Percentiles rank a stretch among this genome's conserved stretches.
phyloP scores from a whole-genome alignment of 2,329 filamentous ascomycete species.

The Clarireedia homoeocarpa region DNA sequence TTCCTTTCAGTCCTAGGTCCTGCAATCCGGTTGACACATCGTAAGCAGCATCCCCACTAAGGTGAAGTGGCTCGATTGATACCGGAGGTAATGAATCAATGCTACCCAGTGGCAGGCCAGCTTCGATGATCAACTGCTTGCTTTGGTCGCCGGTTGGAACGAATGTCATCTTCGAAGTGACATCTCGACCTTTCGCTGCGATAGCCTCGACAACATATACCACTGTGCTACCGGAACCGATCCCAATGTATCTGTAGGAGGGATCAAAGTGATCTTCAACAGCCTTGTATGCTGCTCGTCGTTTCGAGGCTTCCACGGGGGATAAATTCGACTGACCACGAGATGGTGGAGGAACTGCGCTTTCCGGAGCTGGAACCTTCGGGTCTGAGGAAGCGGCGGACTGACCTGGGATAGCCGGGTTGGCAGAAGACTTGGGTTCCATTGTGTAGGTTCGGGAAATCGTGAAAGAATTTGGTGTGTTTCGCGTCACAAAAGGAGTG shows the following conservation, averaged over 20 bases:
- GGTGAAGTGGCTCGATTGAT: constrained; percentile 16
- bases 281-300: constrained; percentile 64
- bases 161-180: constrained; percentile 65
- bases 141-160: constrained; percentile 79
- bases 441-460: not conserved
- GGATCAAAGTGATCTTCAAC: constrained; percentile 64
- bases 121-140: constrained; percentile 73
- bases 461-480: not conserved
- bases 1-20: constrained; percentile 29
- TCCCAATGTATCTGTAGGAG: constrained; percentile 59
- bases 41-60: constrained; percentile 51
- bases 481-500: not conserved
- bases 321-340: constrained; percentile 14
- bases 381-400: constrained; percentile 14
- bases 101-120: constrained; percentile 64
- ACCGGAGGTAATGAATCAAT: constrained; percentile 30
- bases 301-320: constrained; percentile 65
- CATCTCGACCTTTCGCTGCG: constrained; percentile 46
- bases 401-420: constrained; percentile 10
- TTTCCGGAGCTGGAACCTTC: constrained; percentile 10
- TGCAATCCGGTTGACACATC: constrained; percentile 47
- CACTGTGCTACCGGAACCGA: constrained; percentile 75
- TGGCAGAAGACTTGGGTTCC: constrained; percentile 1
- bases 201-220: constrained; percentile 83
- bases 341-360: constrained; percentile 11